Conservation (phyloP, 805 yeast species). For the Metschnikowia aberdeeniae region DNA sequence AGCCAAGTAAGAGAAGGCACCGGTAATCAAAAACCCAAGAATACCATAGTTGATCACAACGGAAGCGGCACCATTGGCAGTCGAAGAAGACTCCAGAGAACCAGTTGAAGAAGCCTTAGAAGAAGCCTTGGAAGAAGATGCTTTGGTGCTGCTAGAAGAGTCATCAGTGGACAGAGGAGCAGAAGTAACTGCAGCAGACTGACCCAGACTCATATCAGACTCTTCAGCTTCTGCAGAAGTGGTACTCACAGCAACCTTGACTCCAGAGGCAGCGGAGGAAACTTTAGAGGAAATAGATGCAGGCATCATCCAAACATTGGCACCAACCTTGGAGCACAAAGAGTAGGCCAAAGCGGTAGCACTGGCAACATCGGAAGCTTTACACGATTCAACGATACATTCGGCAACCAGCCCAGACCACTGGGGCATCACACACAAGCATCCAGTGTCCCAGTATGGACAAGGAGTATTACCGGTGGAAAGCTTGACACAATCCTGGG, state of each 20-base stretch:
- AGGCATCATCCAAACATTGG: slow-evolving; percentile 44
- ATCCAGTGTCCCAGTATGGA: slow-evolving; percentile 52
- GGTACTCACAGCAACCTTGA: slow-evolving; percentile 6
- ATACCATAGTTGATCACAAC: background rate
- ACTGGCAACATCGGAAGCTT: slow-evolving; percentile 30
- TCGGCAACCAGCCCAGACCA: slow-evolving; percentile 43
- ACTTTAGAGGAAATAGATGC: slow-evolving; percentile 33
- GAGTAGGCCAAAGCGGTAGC: slow-evolving; percentile 43
- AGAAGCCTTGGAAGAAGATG: background rate
- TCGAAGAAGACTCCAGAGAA: too few species aligned
- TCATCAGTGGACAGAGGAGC: slow-evolving; percentile 2
- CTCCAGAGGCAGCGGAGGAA: slow-evolving; percentile 21
- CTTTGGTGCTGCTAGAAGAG: slow-evolving; percentile 1
- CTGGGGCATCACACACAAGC: slow-evolving; percentile 46
- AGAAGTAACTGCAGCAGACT: slow-evolving; percentile 9
- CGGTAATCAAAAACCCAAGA: background rate
- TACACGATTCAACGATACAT: slow-evolving; percentile 38
- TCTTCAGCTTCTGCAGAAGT: slow-evolving; percentile 4
- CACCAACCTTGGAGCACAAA: slow-evolving; percentile 40
- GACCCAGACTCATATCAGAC: slow-evolving; percentile 5
- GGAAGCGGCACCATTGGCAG: slow-evolving; percentile 3
- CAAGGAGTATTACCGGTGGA: slow-evolving; percentile 43
- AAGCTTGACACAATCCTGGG: slow-evolving; percentile 36
- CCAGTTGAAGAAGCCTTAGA: slow-evolving; percentile 2
- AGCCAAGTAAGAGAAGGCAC: background rate